Base-by-base conservation (phyloP, 805 yeast genomes). In the Saccharomycopsis oosterbeekiorum region DNA sequence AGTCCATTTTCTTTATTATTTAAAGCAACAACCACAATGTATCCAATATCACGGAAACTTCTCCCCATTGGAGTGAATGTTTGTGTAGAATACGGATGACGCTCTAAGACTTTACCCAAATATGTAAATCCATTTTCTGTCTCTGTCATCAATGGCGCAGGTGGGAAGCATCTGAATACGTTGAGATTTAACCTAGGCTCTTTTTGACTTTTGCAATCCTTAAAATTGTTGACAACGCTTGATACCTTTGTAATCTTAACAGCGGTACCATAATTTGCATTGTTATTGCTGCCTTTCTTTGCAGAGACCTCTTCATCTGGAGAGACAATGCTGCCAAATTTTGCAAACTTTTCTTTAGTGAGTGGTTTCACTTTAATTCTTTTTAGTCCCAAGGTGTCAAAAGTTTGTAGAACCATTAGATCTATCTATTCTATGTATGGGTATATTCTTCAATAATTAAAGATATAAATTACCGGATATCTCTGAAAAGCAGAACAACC, bases 261-360 rank as follows among this genome's bases (percentile, higher is more conserved):
- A 1, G 97, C 97, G 1, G 97, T 92, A n/a, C 97, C 97, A 69
- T 92, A 91, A 73, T 92, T 92, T 4, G 97, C 97, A 21, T 55
- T 59, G n/a, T 47, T 42, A 2, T 21, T 15, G 17, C 21, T 36
- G 14, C 29, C 40, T 12, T 36, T 17, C 34, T 40, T 47, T 15
- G 54, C 19, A 2, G 17, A 40, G 10, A 64, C 42, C 37, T 64
- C 65, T 51, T 64, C 63, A 36, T 59, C 61, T 19, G 65, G 66
- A 10, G 65, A 60, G 19, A 63, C 61, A 19, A 64, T 63, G 11
- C 60, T 54, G 14, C 64, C 66, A 56, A 64, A 64, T 37, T 58
- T 58, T 11, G 60, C 41, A 47, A 62, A 62, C 12, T 41, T 54
- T 2, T 39, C 62, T 11, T 40, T 54, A 0, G 64, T 62, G 4